A percentile compares a stretch with the other conserved stretches of the same genome.
Evolutionary conservation across 139 green algal species (phyloP).

Genomic region (Astrephomene gubernaculifera): DNA sequence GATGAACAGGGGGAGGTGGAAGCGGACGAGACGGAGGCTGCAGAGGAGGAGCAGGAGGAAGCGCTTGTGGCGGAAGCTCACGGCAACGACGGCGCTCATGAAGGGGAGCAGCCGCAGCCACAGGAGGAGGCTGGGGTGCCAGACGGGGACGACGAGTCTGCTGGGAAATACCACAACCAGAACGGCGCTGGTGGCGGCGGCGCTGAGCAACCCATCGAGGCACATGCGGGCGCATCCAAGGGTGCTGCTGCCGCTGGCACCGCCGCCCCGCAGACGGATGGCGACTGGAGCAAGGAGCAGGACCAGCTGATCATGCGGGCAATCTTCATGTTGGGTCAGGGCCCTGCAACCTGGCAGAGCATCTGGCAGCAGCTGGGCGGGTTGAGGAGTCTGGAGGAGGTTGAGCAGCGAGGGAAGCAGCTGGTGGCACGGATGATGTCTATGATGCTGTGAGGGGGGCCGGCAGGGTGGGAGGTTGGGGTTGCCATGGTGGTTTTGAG

Average conservation of each 20-base stretch:
- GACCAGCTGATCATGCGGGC: conserved; percentile 20
- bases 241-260: background rate
- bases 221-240: background rate
- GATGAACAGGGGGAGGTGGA: too few relatives aligned
- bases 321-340: conserved; percentile 2
- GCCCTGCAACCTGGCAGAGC: background rate
- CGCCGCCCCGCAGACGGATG: background rate
- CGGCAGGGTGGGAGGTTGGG: background rate
- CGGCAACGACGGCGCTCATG: background rate
- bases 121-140: background rate
- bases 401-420: conserved; percentile 5
- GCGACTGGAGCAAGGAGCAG: conserved; percentile 25
- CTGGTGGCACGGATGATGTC: conserved; percentile 13
- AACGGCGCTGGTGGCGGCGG: background rate
- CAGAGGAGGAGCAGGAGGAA: too few relatives aligned
- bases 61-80: background rate
- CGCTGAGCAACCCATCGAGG: background rate
- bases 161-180: background rate
- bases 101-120: background rate
- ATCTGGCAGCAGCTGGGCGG: background rate
- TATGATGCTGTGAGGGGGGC: background rate
- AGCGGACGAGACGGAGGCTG: too few relatives aligned
- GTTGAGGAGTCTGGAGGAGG: background rate
- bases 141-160: background rate
- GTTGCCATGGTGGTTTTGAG: background rate